phyloP scores from a whole-genome alignment of 805 yeast genomes.

The Grigorovia transvaalensis region DNA sequence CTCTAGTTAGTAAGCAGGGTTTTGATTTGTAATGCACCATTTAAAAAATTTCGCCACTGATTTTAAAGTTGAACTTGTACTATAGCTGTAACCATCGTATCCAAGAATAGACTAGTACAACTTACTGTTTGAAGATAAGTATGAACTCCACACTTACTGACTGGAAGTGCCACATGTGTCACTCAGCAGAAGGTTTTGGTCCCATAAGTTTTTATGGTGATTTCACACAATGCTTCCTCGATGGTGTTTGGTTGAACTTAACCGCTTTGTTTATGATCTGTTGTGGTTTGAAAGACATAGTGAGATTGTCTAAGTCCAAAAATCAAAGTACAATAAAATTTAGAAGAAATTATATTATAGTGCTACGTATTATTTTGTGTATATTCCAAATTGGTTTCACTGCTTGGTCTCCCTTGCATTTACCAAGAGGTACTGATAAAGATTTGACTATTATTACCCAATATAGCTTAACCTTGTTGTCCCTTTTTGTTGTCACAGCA shows the following conservation, averaged over 20 bases:
- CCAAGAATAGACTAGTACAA: no score
- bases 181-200: constrained; percentile 33
- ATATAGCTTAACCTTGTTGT: constrained; percentile 25
- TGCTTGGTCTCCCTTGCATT: constrained; percentile 14
- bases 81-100: no score
- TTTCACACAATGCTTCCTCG: constrained; percentile 49
- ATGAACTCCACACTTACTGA: neutral
- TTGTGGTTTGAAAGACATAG: constrained; percentile 34
- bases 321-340: constrained; percentile 25
- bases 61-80: no score
- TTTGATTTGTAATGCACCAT: neutral
- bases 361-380: constrained; percentile 28
- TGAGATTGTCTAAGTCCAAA: constrained; percentile 11
- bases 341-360: constrained; percentile 31
- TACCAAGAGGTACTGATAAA: constrained; percentile 11
- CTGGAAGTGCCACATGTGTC: constrained; percentile 14
- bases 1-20: no score
- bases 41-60: neutral
- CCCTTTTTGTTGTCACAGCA: constrained; percentile 40
- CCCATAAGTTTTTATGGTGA: constrained; percentile 41
- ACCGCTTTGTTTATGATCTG: constrained; percentile 35
- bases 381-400: constrained; percentile 25
- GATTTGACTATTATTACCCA: constrained; percentile 16
- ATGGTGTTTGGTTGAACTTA: constrained; percentile 38
- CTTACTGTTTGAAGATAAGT: neutral